Evolutionary conservation across 805 yeast genomes (phyloP), one percentile per base, ranked within the genome.

Genomic region (Wickerhamomyces sydowiorum): DNA sequence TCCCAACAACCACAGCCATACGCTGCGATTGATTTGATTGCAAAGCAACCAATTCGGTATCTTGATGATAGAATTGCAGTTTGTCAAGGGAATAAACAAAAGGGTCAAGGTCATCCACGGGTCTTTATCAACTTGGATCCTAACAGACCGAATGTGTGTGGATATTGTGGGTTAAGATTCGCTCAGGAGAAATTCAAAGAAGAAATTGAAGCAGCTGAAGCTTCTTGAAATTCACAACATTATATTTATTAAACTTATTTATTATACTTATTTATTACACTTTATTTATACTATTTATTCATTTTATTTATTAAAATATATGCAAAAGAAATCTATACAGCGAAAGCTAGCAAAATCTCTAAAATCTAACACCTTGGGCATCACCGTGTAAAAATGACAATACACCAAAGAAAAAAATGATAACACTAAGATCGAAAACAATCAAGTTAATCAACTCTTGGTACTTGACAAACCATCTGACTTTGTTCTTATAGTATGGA

Each of bases 1-100:
- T 64, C 66, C 6, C 57, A 66, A 36, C 93, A 86, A 65, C 96
- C 96, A 42, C 75, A 73, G 54, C 88, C 95, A 7, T 78, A 78
- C 47, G 86, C 95, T 33, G 95, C 95, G 42, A 87, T 87, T 56
- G 93, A 87, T 36, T 72, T 87, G 62, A 84, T 87, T 52, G 81
- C 83, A 25, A 67, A 81, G 57, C 79, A 80, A 56, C 95, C 96
- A 3, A 66, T 86, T 33, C 68, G 77, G 51, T 83, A 74, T 56
- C 67, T 86, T 46, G 55, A 64, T 31, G 73, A 68, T 25, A 72
- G 78, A 53, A 62, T 79, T 40, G 96, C 96, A 1, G 91, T 82
- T 15, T 87, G 96, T 61, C 86, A 84, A 54, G 96, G 96, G 31
- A 81, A 84, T 51, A 79, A 72, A 52, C 85, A 84, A 10, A 69